Evolutionary conservation across 768 basidiomycete genomes (phyloP), one percentile per base, ranked within the genome.

Genomic region (Mycena belliarum): DNA sequence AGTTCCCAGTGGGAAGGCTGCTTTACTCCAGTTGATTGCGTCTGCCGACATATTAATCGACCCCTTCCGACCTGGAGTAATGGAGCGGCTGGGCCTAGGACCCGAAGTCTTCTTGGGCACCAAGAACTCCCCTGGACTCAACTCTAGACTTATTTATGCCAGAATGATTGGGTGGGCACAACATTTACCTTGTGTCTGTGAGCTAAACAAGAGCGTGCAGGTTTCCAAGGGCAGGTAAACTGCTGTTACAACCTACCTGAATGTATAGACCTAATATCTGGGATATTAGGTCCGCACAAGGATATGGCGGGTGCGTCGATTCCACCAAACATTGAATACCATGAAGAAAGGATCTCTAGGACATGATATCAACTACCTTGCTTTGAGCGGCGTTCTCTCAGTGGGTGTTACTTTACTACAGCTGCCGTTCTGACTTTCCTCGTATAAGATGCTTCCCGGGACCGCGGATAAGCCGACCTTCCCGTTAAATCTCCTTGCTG

Each of bases 331-430:
- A 37, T 26, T 12, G 23, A 37, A 18, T 38, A 32, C 25, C 14
- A 9, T 23, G 41, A 66, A 24, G 18, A 35, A 20, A 29, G 55
- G 7, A 20, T 40, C 12, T 20, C 42, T n/a, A 85, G 91, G 91
- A 18, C 91, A 94, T 66, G 91, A 94, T 66, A 81, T 93, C 54
- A 93, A 93, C 69, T 93, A 92, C 68, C 79, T 92, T 14, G 91
- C 91, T 16, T 75, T 90, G 32, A 91, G 88, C 57, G 91, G 91
- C 0, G 78, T 88, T 4, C 72, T 93, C 10, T 82, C 88, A 10
- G 89, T 89, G 62, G 49, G 74, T 65, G 8, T 21, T 43, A 4
- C 33, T 38, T 32, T 23, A 42, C 32, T 16, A 28, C 8, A 4
- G 9, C 14, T 35, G 18, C 28, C 14, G 10, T 8, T 11, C 32